phyloP scores from a whole-genome alignment of 2,329 filamentous ascomycete genomes.

The Diaporthe velutina region DNA sequence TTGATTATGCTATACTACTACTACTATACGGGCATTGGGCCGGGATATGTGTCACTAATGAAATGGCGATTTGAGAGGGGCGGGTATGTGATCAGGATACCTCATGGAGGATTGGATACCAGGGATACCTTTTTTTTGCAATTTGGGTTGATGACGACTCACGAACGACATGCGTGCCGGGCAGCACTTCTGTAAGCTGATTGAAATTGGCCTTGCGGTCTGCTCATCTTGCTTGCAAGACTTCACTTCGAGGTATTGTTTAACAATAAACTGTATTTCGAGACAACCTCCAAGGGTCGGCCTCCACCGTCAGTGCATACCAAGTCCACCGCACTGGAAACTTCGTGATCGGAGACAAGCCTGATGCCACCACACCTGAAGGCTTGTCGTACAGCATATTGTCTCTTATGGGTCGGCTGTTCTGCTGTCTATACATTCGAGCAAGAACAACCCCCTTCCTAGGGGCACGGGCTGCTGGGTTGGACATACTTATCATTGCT shows the following conservation, averaged over 20 bases:
- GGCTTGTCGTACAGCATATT: neutral
- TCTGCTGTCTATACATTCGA: neutral
- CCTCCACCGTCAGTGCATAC: neutral
- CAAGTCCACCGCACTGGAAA: neutral
- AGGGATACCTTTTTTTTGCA: slow-evolving; percentile 10
- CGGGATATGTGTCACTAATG: slow-evolving; percentile 17
- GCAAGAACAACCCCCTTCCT: neutral
- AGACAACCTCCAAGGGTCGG: neutral
- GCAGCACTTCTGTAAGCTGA: slow-evolving; percentile 2
- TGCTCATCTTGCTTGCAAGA: slow-evolving; percentile 16
- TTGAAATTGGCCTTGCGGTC: slow-evolving; percentile 5
- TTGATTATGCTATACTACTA: slow-evolving; percentile 25
- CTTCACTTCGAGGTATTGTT: slow-evolving; percentile 19
- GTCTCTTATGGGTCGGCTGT: neutral
- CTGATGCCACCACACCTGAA: neutral
- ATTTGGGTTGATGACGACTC: slow-evolving; percentile 24
- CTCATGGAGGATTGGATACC: slow-evolving; percentile 14
- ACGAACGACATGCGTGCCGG: slow-evolving; percentile 13
- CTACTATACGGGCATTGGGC: slow-evolving; percentile 19
- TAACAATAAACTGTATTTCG: slow-evolving; percentile 24
- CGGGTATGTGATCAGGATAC: slow-evolving; percentile 1
- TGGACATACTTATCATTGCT: neutral
- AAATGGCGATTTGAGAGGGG: neutral
- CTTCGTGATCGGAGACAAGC: no score
- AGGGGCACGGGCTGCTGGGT: neutral